Conservation (phyloP, 1,139 yeast genomes). For the Geotrichum candidum region DNA sequence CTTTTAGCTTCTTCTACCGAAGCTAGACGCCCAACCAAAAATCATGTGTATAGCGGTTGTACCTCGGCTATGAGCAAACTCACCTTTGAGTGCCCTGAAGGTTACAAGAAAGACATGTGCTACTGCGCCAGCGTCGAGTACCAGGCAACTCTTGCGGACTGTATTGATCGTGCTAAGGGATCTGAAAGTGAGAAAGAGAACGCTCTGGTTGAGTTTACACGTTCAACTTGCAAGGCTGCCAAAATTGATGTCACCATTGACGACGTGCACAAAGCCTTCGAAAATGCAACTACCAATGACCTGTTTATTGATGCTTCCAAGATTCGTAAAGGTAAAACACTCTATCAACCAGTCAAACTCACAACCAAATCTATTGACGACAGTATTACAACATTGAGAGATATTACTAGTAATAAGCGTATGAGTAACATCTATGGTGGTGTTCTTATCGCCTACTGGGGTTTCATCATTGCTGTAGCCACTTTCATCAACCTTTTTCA, state of each 20-base stretch:
- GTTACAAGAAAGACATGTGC: neutral
- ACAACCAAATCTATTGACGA: neutral
- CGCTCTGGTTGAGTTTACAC: neutral
- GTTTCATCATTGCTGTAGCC: constrained; percentile 21
- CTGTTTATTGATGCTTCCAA: constrained; percentile 4
- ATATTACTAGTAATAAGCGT: neutral
- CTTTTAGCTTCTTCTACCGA: neutral
- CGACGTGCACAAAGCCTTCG: neutral
- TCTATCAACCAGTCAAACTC: neutral
- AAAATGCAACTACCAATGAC: constrained; percentile 6
- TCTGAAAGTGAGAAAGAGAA: neutral
- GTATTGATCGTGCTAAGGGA: neutral
- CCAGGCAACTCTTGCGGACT: constrained; percentile 13
- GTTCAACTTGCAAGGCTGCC: neutral
- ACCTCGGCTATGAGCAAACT: neutral
- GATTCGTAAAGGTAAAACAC: neutral
- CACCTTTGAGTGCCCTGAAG: constrained; percentile 9
- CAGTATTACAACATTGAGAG: neutral
- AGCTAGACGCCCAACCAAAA: neutral
- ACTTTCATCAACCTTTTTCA: constrained; percentile 20
- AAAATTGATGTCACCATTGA: neutral
- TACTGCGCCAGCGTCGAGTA: constrained; percentile 9
- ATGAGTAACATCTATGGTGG: constrained; percentile 19
- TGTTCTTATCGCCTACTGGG: constrained; percentile 27
- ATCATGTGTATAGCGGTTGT: constrained; percentile 5